Evolutionary conservation across 2,329 filamentous ascomycete genomes (phyloP).

Genomic region (Calonectria pauciramosa): DNA sequence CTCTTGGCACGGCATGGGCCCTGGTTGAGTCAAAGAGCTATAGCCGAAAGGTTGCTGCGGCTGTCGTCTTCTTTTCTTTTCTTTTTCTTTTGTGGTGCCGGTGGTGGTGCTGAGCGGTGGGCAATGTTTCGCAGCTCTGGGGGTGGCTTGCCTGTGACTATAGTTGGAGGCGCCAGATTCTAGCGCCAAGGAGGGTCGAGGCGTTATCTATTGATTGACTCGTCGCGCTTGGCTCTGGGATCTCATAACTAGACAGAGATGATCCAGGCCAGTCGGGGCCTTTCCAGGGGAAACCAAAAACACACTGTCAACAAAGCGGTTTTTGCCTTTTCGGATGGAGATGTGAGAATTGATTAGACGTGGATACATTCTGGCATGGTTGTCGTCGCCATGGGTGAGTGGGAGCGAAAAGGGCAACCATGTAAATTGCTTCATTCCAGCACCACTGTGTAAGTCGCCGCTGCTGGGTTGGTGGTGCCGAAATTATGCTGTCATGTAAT

Average conservation of each 20-base stretch:
- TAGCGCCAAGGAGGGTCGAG: background rate
- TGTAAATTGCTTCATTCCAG: conserved; percentile 25
- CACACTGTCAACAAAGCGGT: background rate
- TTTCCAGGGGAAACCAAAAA: background rate
- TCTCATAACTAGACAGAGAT: background rate
- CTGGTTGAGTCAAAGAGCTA: background rate
- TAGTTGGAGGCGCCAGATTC: background rate
- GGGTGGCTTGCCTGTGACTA: background rate
- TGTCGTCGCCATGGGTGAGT: background rate
- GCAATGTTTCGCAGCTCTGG: conserved; percentile 5
- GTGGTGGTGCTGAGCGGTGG: background rate
- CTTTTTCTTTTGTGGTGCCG: background rate
- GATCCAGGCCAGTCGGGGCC: background rate
- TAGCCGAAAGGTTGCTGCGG: background rate
- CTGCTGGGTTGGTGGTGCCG: background rate
- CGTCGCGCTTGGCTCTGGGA: background rate
- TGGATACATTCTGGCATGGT: background rate
- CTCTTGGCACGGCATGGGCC: background rate
- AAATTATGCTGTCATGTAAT: conserved; percentile 6
- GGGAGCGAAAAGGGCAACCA: background rate
- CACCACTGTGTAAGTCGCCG: background rate
- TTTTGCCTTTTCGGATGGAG: background rate
- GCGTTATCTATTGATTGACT: background rate
- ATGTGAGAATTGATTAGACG: background rate
- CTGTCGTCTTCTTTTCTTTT: background rate